Percentiles rank a stretch among this genome's conserved stretches.
phyloP scores from a whole-genome alignment of 768 basidiomycete genomes.

The Amanita subjunquillea region DNA sequence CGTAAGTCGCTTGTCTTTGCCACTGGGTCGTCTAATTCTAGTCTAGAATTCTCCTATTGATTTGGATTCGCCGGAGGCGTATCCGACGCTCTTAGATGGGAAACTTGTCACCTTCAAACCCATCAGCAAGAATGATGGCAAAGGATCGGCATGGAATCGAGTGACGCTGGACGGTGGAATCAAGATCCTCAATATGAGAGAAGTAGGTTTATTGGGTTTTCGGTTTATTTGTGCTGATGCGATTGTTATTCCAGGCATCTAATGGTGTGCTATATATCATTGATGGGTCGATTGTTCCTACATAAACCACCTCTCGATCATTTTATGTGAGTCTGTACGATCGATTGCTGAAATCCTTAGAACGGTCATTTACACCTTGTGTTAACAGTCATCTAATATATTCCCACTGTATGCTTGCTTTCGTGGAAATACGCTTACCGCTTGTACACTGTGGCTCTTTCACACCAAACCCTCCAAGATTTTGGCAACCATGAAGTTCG shows the following conservation, averaged over 20 bases:
- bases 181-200: slow-evolving; percentile 47
- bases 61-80: slow-evolving; percentile 29
- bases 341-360: not conserved
- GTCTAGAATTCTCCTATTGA: slow-evolving; percentile 36
- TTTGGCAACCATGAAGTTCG: too few species aligned
- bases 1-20: slow-evolving; percentile 26
- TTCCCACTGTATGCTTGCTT: not conserved
- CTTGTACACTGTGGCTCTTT: too few species aligned
- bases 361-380: not conserved
- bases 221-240: not conserved
- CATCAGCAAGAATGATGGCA: slow-evolving; percentile 20
- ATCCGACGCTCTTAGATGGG: slow-evolving; percentile 48
- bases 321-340: not conserved
- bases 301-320: not conserved
- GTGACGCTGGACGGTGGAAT: slow-evolving; percentile 47
- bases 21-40: not conserved
- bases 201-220: slow-evolving; percentile 30
- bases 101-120: slow-evolving; percentile 47
- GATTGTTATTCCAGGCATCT: slow-evolving; percentile 4
- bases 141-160: slow-evolving; percentile 44
- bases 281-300: slow-evolving; percentile 33
- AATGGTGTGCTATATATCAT: slow-evolving; percentile 53
- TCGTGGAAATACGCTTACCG: not conserved
- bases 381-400: not conserved
- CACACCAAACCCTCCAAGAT: too few species aligned